phyloP scores from a whole-genome alignment of 768 basidiomycete genomes.

The Kondoa subrosea region DNA sequence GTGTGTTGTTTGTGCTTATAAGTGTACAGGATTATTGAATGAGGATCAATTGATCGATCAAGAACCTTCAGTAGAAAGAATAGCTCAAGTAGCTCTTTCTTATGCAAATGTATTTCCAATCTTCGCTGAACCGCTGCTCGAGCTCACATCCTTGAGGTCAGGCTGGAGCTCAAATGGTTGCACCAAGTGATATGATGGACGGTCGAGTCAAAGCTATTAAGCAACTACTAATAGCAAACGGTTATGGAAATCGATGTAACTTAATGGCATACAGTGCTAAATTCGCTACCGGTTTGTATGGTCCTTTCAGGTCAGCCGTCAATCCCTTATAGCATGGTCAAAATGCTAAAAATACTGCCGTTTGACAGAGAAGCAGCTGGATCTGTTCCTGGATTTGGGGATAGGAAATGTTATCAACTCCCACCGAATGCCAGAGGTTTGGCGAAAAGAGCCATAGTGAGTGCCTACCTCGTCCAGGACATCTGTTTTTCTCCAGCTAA shows the following conservation, averaged over 20 bases:
- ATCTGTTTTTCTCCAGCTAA: no score
- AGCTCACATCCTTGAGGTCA: no score
- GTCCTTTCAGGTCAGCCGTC: conserved; percentile 65
- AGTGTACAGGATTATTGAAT: conserved; percentile 38
- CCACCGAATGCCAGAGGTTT: conserved; percentile 75
- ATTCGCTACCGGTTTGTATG: conserved; percentile 86
- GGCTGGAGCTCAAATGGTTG: conserved; percentile 95
- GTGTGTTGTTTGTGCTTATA: neutral
- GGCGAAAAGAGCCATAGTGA: conserved; percentile 79
- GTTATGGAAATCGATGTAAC: conserved; percentile 69
- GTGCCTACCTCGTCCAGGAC: neutral
- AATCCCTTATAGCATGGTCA: neutral
- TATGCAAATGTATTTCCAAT: conserved; percentile 52
- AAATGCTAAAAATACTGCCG: neutral
- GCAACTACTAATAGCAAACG: conserved; percentile 58
- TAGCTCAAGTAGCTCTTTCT: conserved; percentile 76
- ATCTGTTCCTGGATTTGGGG: conserved; percentile 80
- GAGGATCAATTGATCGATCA: conserved; percentile 60
- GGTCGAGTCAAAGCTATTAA: conserved; percentile 72
- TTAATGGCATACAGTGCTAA: conserved; percentile 97
- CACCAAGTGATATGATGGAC: conserved; percentile 99
- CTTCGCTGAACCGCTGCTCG: no score
- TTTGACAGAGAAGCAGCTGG: conserved; percentile 77
- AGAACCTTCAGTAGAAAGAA: conserved; percentile 60
- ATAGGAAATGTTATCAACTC: conserved; percentile 96